A percentile compares a stretch with the other conserved stretches of the same genome.
Evolutionary conservation across 1,139 yeast genomes (phyloP).

Genomic region (Saccharomyces hybrid): DNA sequence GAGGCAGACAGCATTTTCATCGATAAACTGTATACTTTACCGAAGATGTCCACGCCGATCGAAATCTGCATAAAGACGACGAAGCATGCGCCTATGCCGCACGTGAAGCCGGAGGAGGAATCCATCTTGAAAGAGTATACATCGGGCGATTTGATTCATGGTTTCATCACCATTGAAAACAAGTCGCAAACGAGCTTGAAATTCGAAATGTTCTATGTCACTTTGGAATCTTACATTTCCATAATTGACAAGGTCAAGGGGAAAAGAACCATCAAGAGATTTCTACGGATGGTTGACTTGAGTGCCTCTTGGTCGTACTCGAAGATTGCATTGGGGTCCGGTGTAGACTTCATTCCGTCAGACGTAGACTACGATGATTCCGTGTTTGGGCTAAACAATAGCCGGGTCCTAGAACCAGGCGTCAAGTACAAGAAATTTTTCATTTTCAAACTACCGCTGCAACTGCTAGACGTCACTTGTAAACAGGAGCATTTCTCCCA

Average conservation of each 20-base stretch:
- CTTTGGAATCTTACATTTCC: constrained; percentile 43
- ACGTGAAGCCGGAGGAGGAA: constrained; percentile 29
- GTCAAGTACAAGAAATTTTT: constrained; percentile 52
- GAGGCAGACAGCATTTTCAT: constrained; percentile 25
- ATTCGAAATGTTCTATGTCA: constrained; percentile 50
- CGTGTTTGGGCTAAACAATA: constrained; percentile 44
- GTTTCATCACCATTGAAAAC: constrained; percentile 43
- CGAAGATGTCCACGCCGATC: constrained; percentile 27
- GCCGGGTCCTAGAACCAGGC: constrained; percentile 43
- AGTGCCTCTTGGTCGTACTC: constrained; percentile 38
- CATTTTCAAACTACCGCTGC: constrained; percentile 52
- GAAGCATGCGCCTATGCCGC: constrained; percentile 30
- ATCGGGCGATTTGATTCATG: constrained; percentile 47
- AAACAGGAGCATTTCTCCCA: too few species aligned
- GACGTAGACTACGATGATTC: constrained; percentile 44
- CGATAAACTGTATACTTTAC: constrained; percentile 32
- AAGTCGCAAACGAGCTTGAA: constrained; percentile 35
- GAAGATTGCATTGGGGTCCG: constrained; percentile 35
- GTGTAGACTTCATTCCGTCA: constrained; percentile 41
- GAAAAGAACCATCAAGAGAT: constrained; percentile 30
- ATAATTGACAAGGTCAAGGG: constrained; percentile 27
- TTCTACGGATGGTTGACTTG: constrained; percentile 36
- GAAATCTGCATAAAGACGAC: constrained; percentile 33
- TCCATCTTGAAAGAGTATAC: constrained; percentile 39
- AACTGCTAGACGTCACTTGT: constrained; percentile 42